Conservation (phyloP, 2,329 filamentous ascomycete genomes). For the Cladosporium sp. region DNA sequence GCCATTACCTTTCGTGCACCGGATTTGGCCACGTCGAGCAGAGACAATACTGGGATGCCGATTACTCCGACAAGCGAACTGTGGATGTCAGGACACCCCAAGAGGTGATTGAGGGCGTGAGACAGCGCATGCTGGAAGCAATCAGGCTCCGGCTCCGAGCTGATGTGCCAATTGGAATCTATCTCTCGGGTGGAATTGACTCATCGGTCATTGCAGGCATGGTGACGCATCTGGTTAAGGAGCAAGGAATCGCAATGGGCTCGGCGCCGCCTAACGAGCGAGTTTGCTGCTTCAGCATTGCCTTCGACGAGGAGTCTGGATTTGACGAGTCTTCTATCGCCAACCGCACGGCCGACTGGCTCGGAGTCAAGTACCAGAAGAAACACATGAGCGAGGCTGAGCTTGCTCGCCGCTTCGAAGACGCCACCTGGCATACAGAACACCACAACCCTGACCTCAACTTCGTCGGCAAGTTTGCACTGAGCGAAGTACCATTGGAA, state of each 20-base stretch:
- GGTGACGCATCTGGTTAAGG: slow-evolving; percentile 47
- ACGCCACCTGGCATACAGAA: slow-evolving; percentile 45
- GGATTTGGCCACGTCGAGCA: slow-evolving; percentile 37
- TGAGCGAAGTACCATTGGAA: slow-evolving; percentile 44
- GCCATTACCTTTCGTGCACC: slow-evolving; percentile 41
- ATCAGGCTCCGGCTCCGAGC: slow-evolving; percentile 52
- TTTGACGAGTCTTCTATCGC: slow-evolving; percentile 50
- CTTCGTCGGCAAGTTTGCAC: slow-evolving; percentile 48
- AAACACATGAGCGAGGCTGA: slow-evolving; percentile 42
- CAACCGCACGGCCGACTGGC: slow-evolving; percentile 45
- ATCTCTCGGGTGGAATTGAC: slow-evolving; percentile 56
- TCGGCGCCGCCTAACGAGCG: slow-evolving; percentile 37
- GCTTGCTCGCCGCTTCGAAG: slow-evolving; percentile 41
- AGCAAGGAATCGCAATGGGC: slow-evolving; percentile 46
- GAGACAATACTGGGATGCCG: slow-evolving; percentile 51
- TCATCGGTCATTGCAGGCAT: slow-evolving; percentile 56
- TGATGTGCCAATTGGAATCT: slow-evolving; percentile 56
- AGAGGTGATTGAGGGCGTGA: slow-evolving; percentile 50
- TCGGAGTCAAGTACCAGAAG: slow-evolving; percentile 44
- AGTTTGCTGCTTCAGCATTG: slow-evolving; percentile 50
- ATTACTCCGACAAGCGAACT: slow-evolving; percentile 48
- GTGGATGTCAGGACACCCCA: slow-evolving; percentile 43
- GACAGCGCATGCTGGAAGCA: slow-evolving; percentile 48
- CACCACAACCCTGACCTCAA: slow-evolving; percentile 49
- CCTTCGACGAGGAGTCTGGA: slow-evolving; percentile 47